Conservation (phyloP, 208 protist species). For the Crithidia fasciculata region DNA sequence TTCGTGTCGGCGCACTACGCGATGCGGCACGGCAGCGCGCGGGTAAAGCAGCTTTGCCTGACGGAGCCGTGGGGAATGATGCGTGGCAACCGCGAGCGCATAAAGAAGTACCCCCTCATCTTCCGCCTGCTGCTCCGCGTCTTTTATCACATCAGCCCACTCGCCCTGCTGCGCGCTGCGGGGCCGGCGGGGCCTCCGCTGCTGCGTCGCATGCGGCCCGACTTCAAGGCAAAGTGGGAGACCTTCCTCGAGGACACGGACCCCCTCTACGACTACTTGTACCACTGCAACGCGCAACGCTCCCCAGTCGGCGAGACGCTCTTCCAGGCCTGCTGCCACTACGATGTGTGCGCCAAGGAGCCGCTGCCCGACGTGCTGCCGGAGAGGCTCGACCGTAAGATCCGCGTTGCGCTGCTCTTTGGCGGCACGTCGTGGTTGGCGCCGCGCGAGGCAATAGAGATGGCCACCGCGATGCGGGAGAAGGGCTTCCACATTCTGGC, state of each 20-base stretch:
- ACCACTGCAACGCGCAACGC: constrained; percentile 72
- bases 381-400: constrained; percentile 17
- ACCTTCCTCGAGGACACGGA: constrained; percentile 45
- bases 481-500: constrained; percentile 35
- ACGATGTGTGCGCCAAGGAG: constrained; percentile 53
- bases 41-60: constrained; percentile 43
- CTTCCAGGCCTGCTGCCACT: constrained; percentile 65
- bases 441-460: constrained; percentile 28
- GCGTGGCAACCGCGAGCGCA: constrained; percentile 18
- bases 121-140: constrained; percentile 32
- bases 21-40: constrained; percentile 28
- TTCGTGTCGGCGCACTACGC: constrained; percentile 57
- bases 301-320: constrained; percentile 52
- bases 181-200: constrained; percentile 58
- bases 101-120: constrained; percentile 35
- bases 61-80: constrained; percentile 74
- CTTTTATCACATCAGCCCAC: constrained; percentile 47
- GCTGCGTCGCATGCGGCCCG: constrained; percentile 48
- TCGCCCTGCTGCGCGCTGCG: constrained; percentile 45
- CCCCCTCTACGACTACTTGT: constrained; percentile 75
- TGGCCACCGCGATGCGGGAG: constrained; percentile 39
- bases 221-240: constrained; percentile 59
- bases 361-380: constrained; percentile 52
- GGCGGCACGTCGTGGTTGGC: constrained; percentile 63
- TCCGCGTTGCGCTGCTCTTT: constrained; percentile 52